Conservation (phyloP, 2,329 filamentous ascomycete genomes). For the Thielaviopsis euricoi region DNA sequence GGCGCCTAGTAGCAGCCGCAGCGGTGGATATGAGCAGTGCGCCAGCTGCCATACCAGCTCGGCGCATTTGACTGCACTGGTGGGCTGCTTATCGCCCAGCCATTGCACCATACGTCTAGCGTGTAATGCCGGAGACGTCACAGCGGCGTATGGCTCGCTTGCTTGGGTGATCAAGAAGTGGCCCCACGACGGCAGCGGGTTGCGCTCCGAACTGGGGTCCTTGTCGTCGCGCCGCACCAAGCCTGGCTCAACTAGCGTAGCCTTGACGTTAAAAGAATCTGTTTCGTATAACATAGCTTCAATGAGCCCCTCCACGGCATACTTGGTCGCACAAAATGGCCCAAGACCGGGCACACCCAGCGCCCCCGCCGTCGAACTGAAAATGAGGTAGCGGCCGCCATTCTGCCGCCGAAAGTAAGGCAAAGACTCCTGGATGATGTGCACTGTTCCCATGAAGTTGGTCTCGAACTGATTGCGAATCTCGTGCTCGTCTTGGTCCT, state of each 20-base stretch:
- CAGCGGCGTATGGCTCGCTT: slow-evolving; percentile 62
- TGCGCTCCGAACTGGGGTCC: slow-evolving; percentile 43
- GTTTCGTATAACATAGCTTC: slow-evolving; percentile 96
- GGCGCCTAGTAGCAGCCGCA: slow-evolving; percentile 72
- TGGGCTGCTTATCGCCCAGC: slow-evolving; percentile 83
- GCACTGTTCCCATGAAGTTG: slow-evolving; percentile 88
- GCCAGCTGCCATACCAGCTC: slow-evolving; percentile 89
- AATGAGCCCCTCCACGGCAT: slow-evolving; percentile 87
- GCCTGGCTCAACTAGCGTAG: slow-evolving; percentile 81
- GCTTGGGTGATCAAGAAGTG: slow-evolving; percentile 83
- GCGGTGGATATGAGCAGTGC: slow-evolving; percentile 84
- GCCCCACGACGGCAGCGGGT: slow-evolving; percentile 63
- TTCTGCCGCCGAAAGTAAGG: slow-evolving; percentile 70
- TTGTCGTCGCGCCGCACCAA: slow-evolving; percentile 58
- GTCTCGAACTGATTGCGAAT: slow-evolving; percentile 93
- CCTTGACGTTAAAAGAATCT: slow-evolving; percentile 80
- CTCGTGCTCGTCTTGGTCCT: slow-evolving; percentile 92
- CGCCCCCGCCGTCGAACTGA: slow-evolving; percentile 81
- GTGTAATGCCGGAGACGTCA: slow-evolving; percentile 72
- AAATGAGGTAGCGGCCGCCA: slow-evolving; percentile 75
- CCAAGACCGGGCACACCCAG: slow-evolving; percentile 87
- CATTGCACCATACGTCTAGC: slow-evolving; percentile 85
- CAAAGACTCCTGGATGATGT: slow-evolving; percentile 79
- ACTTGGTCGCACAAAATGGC: slow-evolving; percentile 93
- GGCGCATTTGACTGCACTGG: slow-evolving; percentile 80